Evolutionary conservation across 2,329 filamentous ascomycete genomes (phyloP).

Genomic region (Septoria petroselini): DNA sequence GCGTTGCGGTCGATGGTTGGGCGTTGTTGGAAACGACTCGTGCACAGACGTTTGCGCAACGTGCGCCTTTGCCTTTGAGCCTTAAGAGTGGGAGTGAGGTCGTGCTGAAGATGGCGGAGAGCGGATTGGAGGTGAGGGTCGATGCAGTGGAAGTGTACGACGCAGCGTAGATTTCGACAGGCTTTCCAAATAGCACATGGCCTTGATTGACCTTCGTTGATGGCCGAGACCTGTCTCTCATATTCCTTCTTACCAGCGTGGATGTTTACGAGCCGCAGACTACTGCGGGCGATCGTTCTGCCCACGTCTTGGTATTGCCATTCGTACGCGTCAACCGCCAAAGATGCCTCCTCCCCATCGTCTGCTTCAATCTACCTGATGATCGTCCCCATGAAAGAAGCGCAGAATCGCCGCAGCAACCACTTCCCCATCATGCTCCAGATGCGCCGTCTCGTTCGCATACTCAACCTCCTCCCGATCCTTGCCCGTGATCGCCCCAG

Average conservation of each 20-base stretch:
- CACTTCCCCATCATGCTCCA: constrained; percentile 43
- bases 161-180: background rate
- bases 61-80: constrained; percentile 25
- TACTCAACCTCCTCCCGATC: constrained; percentile 40
- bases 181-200: too few species aligned
- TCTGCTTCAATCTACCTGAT: constrained; percentile 39
- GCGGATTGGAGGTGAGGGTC: constrained; percentile 23
- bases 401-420: constrained; percentile 43
- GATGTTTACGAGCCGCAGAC: background rate
- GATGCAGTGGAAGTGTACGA: constrained; percentile 30
- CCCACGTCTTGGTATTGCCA: too few species aligned
- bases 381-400: constrained; percentile 52
- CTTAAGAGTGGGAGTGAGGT: constrained; percentile 25
- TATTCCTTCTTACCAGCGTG: too few species aligned
- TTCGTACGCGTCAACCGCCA: too few species aligned
- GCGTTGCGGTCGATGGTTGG: constrained; percentile 17
- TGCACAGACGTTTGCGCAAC: constrained; percentile 24
- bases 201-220: too few species aligned
- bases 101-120: constrained; percentile 24
- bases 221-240: too few species aligned
- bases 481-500: constrained; percentile 40
- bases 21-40: constrained; percentile 28
- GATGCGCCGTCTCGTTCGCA: constrained; percentile 40
- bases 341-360: background rate
- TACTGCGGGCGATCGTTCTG: too few species aligned